A percentile compares a stretch with the other conserved stretches of the same genome.
These are phyloP conservation scores for Knoxia roxburghii DNA, from an alignment of 257 asterid genomes.

Conservation along the genomic window DNA sequence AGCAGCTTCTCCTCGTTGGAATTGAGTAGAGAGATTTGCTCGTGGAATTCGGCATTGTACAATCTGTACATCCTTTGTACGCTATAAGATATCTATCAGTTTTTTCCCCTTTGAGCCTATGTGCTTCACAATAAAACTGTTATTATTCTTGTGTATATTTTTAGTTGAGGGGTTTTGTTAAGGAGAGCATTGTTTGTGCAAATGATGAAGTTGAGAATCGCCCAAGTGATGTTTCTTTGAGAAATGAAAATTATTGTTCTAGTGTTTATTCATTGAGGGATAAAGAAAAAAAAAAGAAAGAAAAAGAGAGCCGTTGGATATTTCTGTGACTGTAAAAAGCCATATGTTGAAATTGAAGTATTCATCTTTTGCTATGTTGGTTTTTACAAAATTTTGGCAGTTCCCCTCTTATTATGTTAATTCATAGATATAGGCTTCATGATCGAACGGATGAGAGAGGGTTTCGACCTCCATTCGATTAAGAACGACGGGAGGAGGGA, in stretches of 20 bases:
- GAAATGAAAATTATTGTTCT: background rate
- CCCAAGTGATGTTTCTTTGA: background rate
- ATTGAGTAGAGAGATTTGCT: conserved; percentile 30
- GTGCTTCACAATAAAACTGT: conserved; percentile 2
- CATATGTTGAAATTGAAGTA: too few species aligned
- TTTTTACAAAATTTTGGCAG: too few species aligned
- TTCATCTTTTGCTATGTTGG: too few species aligned
- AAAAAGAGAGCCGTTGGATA: too few species aligned
- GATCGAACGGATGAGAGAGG: too few species aligned
- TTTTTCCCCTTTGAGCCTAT: background rate
- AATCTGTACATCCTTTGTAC: conserved; percentile 42
- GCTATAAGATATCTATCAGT: background rate
- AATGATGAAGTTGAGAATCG: background rate
- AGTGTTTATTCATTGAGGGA: too few species aligned
- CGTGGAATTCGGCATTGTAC: conserved; percentile 6
- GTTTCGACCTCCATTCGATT: too few species aligned
- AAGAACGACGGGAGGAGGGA: too few species aligned
- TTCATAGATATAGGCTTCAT: too few species aligned
- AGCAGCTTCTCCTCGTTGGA: conserved; percentile 85
- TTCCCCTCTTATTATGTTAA: too few species aligned
- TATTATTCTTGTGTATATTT: background rate
- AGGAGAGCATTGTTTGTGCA: background rate
- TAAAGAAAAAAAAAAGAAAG: too few species aligned
- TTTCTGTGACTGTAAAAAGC: too few species aligned
- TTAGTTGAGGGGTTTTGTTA: background rate